Evolutionary conservation across 2,329 filamentous ascomycete species (phyloP), one percentile per base, ranked within the genome.

Genomic region (Cladophialophora chaetospira): DNA sequence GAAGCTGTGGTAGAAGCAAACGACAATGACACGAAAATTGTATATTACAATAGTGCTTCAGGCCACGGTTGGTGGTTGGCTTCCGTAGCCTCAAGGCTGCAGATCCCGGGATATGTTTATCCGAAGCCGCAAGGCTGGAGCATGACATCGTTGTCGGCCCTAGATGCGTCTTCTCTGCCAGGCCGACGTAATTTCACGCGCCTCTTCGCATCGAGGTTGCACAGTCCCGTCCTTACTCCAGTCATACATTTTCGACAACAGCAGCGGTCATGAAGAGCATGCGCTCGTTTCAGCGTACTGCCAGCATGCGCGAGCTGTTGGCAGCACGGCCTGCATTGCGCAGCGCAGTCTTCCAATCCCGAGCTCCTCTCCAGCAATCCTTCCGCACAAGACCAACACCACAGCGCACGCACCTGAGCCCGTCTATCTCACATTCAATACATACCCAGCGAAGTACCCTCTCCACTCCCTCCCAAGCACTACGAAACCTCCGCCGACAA

Each of bases 221-320:
- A 8, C 29, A 40, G 19, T 35, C 15, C n/a, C 25, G 28, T 35
- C 36, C 28, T 49, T 8, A 13, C n/a, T 33, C 53, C 29, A 48
- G 25, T 19, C n/a, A n/a, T n/a, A n/a, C n/a, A n/a, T 21, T 19
- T 17, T 17, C 15, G 15, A 40, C 36, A 17, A 44, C 13, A 10
- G 13, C 15, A 45, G 40, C 17, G n/a, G n/a, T n/a, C 21, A 65
- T 65, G 63, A 49, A 63, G 36, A 53, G 55, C 28, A 49, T 65
- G 51, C 63, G 55, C 28, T 4, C 55, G n/a, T 29, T 56, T 8
- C 53, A 59, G 50, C 45, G 57, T 38, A 26, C 35, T 33, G 52
- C 44, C 40, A 51, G 33, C 45, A 17, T 56, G n/a, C 43, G 38
- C 17, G 48, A 57, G 19, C 53, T 60, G 11, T 48, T 51, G 28